Base-by-base conservation (phyloP, 371 early-diverging fungal genomes). In the Mortierella sp. region DNA sequence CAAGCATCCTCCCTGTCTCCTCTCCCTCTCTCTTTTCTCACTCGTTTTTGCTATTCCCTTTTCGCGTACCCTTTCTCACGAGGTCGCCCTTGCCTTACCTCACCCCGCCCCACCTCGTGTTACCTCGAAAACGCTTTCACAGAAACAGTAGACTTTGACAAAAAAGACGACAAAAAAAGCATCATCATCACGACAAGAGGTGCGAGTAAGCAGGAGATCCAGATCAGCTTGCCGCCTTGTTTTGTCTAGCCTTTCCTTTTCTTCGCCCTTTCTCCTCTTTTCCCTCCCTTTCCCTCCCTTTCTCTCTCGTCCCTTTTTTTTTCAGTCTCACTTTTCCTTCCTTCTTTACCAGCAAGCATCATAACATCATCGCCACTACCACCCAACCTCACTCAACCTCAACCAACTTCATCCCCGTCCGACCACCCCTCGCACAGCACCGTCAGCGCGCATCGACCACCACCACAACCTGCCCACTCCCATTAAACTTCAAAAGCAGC, bases 391-490 rank as follows among this genome's bases (percentile, higher is more conserved):
- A 55, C 50, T 4, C 2, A 48, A 1, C 50, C 50, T 48, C 50
- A 6, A 24, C 21, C 2, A 48, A 1, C 50, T 10, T 48, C 50
- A 6, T n/a, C 21, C 19, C 55, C 55, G n/a, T n/a, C 16, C 16
- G 50, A 50, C 55, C 54, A 54, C 54, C 54, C 28, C 19, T 34
- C 16, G 42, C 34, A 63, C 63, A 63, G 19, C 63, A 68, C 68
- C 65, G 38, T 8, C 7, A 68, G 44, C 68, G 42, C 68, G 68
- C 42, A 68, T 68, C 68, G 44, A 68, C 44, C 68, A 42, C 65
- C 48, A 48, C 42, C 65, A 38, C 10, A 38, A 68, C 38, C 24
- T 24, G 42, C n/a, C 3, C 42, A 5, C 42, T 31, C 63, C 63
- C 26, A 58, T 31, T 58, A 38, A 38, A 5, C 28, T n/a, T 58